Conservation (phyloP, 2,329 filamentous ascomycete species). For the Trichoderma citrinoviride region DNA sequence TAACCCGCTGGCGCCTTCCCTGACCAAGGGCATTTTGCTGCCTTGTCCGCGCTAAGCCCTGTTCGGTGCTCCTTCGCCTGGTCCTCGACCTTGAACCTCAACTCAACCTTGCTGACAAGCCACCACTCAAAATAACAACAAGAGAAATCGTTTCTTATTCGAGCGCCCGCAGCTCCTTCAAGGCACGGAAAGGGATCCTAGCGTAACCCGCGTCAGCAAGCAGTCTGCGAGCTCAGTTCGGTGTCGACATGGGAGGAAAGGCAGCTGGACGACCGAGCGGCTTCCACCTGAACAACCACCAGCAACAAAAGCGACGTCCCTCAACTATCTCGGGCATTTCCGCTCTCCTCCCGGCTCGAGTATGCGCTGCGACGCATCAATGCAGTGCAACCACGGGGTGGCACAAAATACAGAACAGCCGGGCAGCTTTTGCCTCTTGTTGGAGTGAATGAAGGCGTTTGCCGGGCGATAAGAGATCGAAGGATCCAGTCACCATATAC, state of each 20-base stretch:
- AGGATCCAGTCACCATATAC: background rate
- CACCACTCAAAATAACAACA: background rate
- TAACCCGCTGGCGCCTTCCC: background rate
- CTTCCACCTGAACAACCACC: background rate
- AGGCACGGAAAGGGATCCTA: background rate
- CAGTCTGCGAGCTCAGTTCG: background rate
- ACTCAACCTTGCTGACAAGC: background rate
- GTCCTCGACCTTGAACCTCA: background rate
- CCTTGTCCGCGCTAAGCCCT: constrained; percentile 4
- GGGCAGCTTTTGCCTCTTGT: background rate
- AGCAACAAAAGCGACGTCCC: background rate
- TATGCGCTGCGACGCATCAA: background rate
- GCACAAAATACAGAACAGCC: background rate
- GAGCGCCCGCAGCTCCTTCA: constrained; percentile 9
- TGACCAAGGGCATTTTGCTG: background rate
- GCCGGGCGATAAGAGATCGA: constrained; percentile 2
- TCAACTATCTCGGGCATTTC: background rate
- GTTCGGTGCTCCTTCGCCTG: constrained; percentile 1
- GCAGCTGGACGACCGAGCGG: background rate
- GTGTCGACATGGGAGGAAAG: background rate
- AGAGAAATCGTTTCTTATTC: background rate
- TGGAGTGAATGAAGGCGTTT: background rate
- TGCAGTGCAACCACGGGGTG: constrained; percentile 14
- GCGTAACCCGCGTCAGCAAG: background rate
- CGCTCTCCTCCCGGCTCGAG: background rate